Percentiles rank a stretch among this genome's conserved stretches.
These are phyloP conservation scores for Leccinum incarnatum DNA, from an alignment of 768 basidiomycete species.

Conservation along the genomic window DNA sequence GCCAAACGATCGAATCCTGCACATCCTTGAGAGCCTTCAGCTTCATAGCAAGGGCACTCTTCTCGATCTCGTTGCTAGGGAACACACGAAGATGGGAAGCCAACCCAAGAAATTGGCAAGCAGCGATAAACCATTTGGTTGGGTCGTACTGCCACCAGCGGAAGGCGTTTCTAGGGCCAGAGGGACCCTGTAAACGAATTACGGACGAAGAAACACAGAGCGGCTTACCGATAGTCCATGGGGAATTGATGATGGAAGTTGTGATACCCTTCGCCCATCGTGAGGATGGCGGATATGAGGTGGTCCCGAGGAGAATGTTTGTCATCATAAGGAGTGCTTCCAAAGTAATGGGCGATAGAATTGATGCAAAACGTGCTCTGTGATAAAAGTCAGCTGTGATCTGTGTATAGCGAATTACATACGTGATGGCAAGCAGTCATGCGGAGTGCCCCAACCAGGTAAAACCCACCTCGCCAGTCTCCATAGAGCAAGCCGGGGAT, in stretches of 20 bases:
- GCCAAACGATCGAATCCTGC: constrained; percentile 67
- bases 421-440: constrained; percentile 81
- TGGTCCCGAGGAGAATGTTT: constrained; percentile 74
- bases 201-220: not conserved
- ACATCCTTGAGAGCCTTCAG: constrained; percentile 66
- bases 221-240: constrained; percentile 50
- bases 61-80: constrained; percentile 84
- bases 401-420: constrained; percentile 29
- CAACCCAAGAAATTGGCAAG: constrained; percentile 58
- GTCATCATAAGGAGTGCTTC: constrained; percentile 80
- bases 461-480: constrained; percentile 78
- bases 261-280: constrained; percentile 68
- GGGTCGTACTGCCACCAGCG: constrained; percentile 73
- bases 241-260: constrained; percentile 89
- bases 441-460: constrained; percentile 68
- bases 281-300: constrained; percentile 76
- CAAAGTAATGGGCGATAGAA: constrained; percentile 84
- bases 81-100: constrained; percentile 83
- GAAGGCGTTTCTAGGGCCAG: constrained; percentile 56
- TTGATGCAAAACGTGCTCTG: constrained; percentile 89
- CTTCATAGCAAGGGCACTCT: constrained; percentile 81
- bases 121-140: constrained; percentile 78
- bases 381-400: not conserved
- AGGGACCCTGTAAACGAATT: constrained; percentile 6
- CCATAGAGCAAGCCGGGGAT: constrained; percentile 71